phyloP scores from a whole-genome alignment of 495 filamentous ascomycete genomes.

The Neurospora sp. region DNA sequence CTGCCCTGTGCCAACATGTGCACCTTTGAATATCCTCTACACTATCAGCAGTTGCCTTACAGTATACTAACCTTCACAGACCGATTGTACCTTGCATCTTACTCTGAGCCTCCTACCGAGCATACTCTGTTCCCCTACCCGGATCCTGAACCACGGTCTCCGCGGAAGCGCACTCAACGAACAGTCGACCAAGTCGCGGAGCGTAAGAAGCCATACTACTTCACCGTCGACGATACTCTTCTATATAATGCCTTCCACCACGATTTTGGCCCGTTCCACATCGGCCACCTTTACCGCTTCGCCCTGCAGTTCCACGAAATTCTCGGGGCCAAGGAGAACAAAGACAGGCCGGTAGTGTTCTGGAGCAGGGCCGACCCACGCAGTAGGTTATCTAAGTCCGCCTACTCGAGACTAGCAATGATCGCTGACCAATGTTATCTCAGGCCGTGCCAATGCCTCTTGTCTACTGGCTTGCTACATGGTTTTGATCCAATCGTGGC shows the following conservation, averaged over 20 bases:
- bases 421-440: slow-evolving; percentile 13
- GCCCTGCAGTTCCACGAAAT: slow-evolving; percentile 92
- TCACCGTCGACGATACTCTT: slow-evolving; percentile 84
- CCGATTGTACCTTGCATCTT: slow-evolving; percentile 89
- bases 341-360: slow-evolving; percentile 79
- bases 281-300: slow-evolving; percentile 93
- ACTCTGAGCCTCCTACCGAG: slow-evolving; percentile 67
- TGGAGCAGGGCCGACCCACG: slow-evolving; percentile 87
- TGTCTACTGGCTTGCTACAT: slow-evolving; percentile 93
- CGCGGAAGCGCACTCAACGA: slow-evolving; percentile 66
- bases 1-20: not conserved
- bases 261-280: slow-evolving; percentile 95
- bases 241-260: slow-evolving; percentile 98
- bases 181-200: slow-evolving; percentile 44
- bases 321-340: slow-evolving; percentile 68
- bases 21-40: not conserved
- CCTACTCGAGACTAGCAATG: not conserved
- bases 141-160: slow-evolving; percentile 40
- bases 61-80: slow-evolving; percentile 47
- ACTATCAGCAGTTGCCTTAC: slow-evolving; percentile 12
- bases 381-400: slow-evolving; percentile 42
- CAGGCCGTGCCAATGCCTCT: slow-evolving; percentile 88
- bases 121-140: slow-evolving; percentile 83
- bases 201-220: slow-evolving; percentile 67
- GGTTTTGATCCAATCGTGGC: slow-evolving; percentile 97